Evolutionary conservation across 257 asterid species (phyloP), one percentile per base, ranked within the genome.

Genomic region (Cruciata laevipes): DNA sequence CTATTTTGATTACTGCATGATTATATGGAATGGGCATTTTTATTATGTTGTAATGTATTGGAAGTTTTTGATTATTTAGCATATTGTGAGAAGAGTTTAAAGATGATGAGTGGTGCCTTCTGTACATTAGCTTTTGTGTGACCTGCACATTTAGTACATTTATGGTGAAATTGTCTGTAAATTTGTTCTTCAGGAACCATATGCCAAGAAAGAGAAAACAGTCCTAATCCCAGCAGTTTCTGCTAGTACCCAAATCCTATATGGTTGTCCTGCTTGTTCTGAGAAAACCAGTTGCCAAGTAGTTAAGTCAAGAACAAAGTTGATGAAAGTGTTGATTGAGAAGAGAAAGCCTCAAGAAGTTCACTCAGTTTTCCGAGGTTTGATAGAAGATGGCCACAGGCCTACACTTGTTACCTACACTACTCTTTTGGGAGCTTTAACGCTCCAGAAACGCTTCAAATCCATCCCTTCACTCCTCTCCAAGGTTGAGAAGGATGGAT

Each of bases 361-460:
- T 27, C 94, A 80, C 72, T 74, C 69, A 35, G 65, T 90, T 61
- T 83, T 86, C 59, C 83, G 84, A 71, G 88, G 83, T 64, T 81
- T 93, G 65, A 72, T 66, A 0, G 95, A 93, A 75, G 94, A 84
- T 60, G 99, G 97, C 30, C 99, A 93, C 81, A 83, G 70, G 76
- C 99, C 97, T n/a, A 80, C 95, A 63, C 91, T 93, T 42, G 83
- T 90, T 40, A 90, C 99, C 55, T 90, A 88, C 79, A 93, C 97
- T 32, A 90, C 96, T 3, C 73, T 93, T 63, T 79, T 93, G 78
- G 85, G 90, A 14, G 97, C 97, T 61, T 85, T 88, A 51, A 86
- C 96, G 18, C 75, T 86, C 74, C 90, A 86, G 78, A 88, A 83
- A 73, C 91, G 83, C 73, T 93, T 90, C 87, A 86, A 85, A 81